Percentiles rank a stretch among this genome's conserved stretches.
Conservation (phyloP, 1,284 basidiomycete genomes). For the Austroboletus novae-zelandiae region DNA sequence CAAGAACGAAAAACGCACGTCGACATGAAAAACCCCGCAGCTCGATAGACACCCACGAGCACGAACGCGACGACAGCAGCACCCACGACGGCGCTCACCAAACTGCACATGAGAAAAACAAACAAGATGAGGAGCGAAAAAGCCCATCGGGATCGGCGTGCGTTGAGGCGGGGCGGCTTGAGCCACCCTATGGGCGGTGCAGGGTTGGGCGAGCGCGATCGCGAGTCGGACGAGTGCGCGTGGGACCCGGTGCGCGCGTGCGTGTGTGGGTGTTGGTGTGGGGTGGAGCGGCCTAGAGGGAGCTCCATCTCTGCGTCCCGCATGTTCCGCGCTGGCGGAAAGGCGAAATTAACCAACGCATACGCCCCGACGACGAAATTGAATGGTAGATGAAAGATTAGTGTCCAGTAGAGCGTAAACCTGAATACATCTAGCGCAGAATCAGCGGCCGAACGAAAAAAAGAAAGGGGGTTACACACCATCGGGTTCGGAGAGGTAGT, state of each 20-base stretch:
- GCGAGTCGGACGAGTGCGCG: neutral
- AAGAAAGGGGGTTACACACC: constrained; percentile 30
- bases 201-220: neutral
- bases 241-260: constrained; percentile 1
- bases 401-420: constrained; percentile 84
- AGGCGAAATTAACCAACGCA: constrained; percentile 68
- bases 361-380: constrained; percentile 68
- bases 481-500: constrained; percentile 44
- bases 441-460: neutral
- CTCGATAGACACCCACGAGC: constrained; percentile 65
- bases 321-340: constrained; percentile 40
- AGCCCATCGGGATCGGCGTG: constrained; percentile 54
- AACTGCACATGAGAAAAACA: constrained; percentile 51
- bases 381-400: constrained; percentile 70
- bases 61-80: constrained; percentile 73
- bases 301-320: neutral
- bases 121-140: constrained; percentile 69
- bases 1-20: constrained; percentile 53
- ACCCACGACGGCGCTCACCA: constrained; percentile 64
- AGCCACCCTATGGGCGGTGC: constrained; percentile 14
- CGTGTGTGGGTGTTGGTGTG: neutral
- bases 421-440: constrained; percentile 65
- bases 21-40: constrained; percentile 73
- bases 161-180: constrained; percentile 36
- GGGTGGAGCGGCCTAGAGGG: neutral